phyloP scores from a whole-genome alignment of 176 grass and related monocot species.

The Tillandsia fasciculata region DNA sequence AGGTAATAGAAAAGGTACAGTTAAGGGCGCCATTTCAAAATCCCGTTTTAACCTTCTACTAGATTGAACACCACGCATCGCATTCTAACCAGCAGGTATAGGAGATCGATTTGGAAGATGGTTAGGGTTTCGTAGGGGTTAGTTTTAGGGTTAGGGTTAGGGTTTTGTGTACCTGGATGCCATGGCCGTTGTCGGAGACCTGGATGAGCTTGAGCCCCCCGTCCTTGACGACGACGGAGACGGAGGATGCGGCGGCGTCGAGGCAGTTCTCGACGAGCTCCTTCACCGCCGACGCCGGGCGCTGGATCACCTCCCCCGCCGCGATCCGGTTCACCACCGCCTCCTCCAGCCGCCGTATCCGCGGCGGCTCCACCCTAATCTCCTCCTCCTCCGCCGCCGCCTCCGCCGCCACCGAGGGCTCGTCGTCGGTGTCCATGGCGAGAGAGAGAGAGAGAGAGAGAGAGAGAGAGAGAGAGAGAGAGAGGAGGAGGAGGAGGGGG shows the following conservation, averaged over 20 bases:
- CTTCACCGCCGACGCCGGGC: constrained; percentile 70
- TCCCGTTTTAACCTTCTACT: too few relatives aligned
- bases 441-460: neutral
- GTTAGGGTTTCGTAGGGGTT: constrained; percentile 1
- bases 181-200: constrained; percentile 83
- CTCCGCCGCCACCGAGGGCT: neutral
- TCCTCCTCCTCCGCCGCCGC: neutral
- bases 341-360: constrained; percentile 60
- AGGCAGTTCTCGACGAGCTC: constrained; percentile 89
- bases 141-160: neutral
- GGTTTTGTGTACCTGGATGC: constrained; percentile 47
- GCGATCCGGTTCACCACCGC: constrained; percentile 93
- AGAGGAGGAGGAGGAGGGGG: neutral
- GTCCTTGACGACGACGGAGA: constrained; percentile 75
- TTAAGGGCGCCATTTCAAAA: too few relatives aligned
- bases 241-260: constrained; percentile 57
- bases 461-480: neutral
- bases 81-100: too few relatives aligned
- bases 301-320: constrained; percentile 83
- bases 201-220: constrained; percentile 86
- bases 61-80: too few relatives aligned
- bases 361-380: constrained; percentile 26
- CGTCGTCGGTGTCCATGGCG: constrained; percentile 30
- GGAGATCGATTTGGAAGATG: neutral
- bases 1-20: too few relatives aligned